These are phyloP conservation scores for Chlorociboria aeruginascens DNA, from an alignment of 495 filamentous ascomycete species.

Conservation along the genomic window DNA sequence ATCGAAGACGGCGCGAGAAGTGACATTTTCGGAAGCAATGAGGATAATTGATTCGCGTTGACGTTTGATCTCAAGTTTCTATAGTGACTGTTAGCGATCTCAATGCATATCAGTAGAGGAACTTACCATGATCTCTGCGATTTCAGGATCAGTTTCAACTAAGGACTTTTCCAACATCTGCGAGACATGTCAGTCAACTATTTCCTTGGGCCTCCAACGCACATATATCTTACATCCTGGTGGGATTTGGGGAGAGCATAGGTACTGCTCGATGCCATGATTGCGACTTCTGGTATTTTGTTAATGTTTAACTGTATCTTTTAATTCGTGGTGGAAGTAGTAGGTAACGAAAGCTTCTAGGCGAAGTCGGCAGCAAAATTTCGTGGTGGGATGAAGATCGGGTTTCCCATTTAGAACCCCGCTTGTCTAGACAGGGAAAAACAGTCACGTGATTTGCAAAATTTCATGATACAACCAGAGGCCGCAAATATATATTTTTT, in stretches of 20 bases:
- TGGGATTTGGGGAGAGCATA: constrained; percentile 87
- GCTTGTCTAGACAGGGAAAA: too few species aligned
- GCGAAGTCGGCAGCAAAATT: background rate
- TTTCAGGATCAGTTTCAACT: constrained; percentile 76
- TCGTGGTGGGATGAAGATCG: background rate
- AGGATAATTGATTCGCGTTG: constrained; percentile 97
- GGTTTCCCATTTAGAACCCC: too few species aligned
- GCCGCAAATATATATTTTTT: too few species aligned
- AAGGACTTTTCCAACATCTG: constrained; percentile 88
- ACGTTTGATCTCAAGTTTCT: constrained; percentile 92
- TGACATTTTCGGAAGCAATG: constrained; percentile 91
- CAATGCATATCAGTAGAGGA: background rate
- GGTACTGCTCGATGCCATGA: constrained; percentile 23
- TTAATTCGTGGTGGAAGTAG: background rate
- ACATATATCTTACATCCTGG: constrained; percentile 55
- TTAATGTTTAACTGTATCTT: background rate
- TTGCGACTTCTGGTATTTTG: background rate
- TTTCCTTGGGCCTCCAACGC: background rate
- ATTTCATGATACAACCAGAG: too few species aligned
- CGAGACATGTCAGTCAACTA: constrained; percentile 34
- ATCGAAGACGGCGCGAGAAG: constrained; percentile 80
- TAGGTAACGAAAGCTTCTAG: constrained; percentile 18
- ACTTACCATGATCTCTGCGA: constrained; percentile 86
- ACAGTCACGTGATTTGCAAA: too few species aligned
- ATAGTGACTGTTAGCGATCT: background rate